phyloP scores from a whole-genome alignment of 768 basidiomycete species.

The Favolaschia claudopus region DNA sequence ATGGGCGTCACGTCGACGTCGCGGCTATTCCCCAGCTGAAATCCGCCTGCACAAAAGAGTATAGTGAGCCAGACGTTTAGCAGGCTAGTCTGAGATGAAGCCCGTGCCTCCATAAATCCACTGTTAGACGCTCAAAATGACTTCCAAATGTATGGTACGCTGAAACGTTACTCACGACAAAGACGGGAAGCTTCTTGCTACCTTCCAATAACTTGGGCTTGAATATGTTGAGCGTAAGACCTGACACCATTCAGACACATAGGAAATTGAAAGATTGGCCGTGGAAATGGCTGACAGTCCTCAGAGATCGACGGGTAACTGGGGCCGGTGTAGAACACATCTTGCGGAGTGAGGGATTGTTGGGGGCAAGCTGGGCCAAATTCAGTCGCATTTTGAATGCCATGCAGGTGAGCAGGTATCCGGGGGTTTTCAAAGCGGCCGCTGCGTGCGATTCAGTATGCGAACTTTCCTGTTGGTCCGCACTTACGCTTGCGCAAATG shows the following conservation, averaged over 20 bases:
- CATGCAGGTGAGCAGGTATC: background rate
- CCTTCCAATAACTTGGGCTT: background rate
- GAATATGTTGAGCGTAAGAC: constrained; percentile 2
- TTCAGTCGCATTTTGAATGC: background rate
- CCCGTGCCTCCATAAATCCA: constrained; percentile 14
- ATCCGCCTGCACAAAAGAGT: background rate
- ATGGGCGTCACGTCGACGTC: background rate
- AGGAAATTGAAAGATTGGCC: background rate
- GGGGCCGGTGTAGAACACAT: background rate
- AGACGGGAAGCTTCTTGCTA: constrained; percentile 1
- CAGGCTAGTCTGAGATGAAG: background rate
- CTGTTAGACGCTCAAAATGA: no score
- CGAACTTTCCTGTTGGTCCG: background rate
- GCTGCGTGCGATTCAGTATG: background rate
- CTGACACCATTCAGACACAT: background rate
- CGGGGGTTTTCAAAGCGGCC: background rate
- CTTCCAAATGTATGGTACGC: no score
- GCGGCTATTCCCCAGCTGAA: background rate
- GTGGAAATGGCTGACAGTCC: background rate
- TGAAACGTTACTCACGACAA: constrained; percentile 1
- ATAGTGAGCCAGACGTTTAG: background rate
- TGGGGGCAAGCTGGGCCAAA: constrained; percentile 5
- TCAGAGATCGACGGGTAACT: background rate
- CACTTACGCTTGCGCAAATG: background rate
- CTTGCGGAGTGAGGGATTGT: background rate